phyloP scores from a whole-genome alignment of 1,139 yeast species.

The Diutina pseudorugosa region DNA sequence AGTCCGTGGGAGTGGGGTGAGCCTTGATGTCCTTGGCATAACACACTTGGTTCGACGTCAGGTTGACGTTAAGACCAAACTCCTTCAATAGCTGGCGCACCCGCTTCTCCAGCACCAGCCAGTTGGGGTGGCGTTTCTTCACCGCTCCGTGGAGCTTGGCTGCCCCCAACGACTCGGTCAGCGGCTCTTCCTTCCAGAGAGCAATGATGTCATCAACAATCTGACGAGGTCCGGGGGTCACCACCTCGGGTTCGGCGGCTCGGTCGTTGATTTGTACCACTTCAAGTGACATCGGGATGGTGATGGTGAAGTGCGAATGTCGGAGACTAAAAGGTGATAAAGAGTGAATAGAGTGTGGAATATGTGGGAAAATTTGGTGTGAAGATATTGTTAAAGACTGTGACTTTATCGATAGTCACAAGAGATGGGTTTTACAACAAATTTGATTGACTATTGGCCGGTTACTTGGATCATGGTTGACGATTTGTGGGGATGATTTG shows the following conservation, averaged over 20 bases:
- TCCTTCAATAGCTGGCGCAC: slow-evolving; percentile 41
- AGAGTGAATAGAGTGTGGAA: too few relatives aligned
- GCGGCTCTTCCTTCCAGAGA: slow-evolving; percentile 60
- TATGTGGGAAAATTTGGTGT: too few relatives aligned
- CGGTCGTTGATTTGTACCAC: not conserved
- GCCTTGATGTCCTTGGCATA: slow-evolving; percentile 48
- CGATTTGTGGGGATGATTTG: too few relatives aligned
- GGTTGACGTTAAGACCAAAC: slow-evolving; percentile 32
- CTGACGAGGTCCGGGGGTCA: slow-evolving; percentile 15
- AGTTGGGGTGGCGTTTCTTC: slow-evolving; percentile 39
- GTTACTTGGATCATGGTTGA: too few relatives aligned
- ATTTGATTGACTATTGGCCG: too few relatives aligned
- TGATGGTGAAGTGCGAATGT: not conserved
- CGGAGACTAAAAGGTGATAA: too few relatives aligned
- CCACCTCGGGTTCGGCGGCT: not conserved
- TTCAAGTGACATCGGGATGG: not conserved
- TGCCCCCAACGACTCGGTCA: slow-evolving; percentile 45
- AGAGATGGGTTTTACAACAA: too few relatives aligned
- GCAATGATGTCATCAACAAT: slow-evolving; percentile 49
- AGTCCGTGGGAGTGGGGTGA: slow-evolving; percentile 31
- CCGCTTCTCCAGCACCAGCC: slow-evolving; percentile 54
- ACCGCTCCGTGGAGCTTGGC: slow-evolving; percentile 42
- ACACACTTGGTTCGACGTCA: slow-evolving; percentile 22
- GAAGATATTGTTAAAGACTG: too few relatives aligned
- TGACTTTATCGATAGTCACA: too few relatives aligned